These are phyloP conservation scores for Spiromastix sp. DNA, from an alignment of 2,329 filamentous ascomycete genomes.

Conservation along the genomic window DNA sequence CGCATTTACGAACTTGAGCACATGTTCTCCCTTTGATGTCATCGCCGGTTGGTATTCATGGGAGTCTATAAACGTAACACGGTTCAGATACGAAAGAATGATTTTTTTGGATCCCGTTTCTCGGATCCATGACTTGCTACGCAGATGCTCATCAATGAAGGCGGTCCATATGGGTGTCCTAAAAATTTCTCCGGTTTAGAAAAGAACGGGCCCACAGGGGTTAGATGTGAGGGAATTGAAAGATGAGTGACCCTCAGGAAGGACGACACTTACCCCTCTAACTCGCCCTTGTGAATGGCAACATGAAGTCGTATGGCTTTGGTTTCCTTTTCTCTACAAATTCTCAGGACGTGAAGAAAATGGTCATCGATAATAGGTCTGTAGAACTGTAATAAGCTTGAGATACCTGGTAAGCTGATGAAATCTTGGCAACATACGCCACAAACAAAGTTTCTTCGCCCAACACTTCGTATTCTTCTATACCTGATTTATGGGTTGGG, in stretches of 20 bases:
- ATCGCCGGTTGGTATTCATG: slow-evolving; percentile 37
- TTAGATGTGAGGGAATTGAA: not conserved
- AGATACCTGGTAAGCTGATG: not conserved
- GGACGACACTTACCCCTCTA: slow-evolving; percentile 34
- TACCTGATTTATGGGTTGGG: slow-evolving; percentile 24
- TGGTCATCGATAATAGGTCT: slow-evolving; percentile 43
- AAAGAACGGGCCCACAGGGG: not conserved
- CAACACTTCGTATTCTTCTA: slow-evolving; percentile 41
- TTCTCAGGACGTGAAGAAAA: slow-evolving; percentile 44
- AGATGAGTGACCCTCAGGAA: slow-evolving; percentile 1
- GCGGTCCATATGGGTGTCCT: slow-evolving; percentile 53
- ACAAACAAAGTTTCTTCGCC: slow-evolving; percentile 40
- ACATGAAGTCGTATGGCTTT: slow-evolving; percentile 47
- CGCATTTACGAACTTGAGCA: slow-evolving; percentile 27
- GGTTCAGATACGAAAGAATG: slow-evolving; percentile 40
- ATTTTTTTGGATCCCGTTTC: slow-evolving; percentile 32
- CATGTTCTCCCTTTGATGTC: slow-evolving; percentile 26
- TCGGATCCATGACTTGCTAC: slow-evolving; percentile 39
- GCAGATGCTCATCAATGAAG: slow-evolving; percentile 41
- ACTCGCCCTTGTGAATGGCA: slow-evolving; percentile 42
- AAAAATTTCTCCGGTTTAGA: not conserved
- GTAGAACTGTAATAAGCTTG: slow-evolving; percentile 10
- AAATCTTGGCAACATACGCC: slow-evolving; percentile 27
- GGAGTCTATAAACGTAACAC: slow-evolving; percentile 40
- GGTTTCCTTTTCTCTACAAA: slow-evolving; percentile 43